phyloP scores from a whole-genome alignment of 2,329 filamentous ascomycete genomes.

The Clathrospora elynae region DNA sequence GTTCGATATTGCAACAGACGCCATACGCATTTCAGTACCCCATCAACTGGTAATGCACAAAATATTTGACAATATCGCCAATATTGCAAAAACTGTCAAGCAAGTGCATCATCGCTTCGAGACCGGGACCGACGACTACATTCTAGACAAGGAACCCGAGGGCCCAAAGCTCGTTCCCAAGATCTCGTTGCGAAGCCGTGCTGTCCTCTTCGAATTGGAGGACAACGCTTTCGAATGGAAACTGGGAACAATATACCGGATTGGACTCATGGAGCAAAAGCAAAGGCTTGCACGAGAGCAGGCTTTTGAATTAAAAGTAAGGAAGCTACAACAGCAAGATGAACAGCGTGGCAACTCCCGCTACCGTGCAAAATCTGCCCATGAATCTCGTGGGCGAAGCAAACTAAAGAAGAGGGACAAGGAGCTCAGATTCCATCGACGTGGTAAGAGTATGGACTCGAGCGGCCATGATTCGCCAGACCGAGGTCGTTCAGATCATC shows the following conservation, averaged over 20 bases:
- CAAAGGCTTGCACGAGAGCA: slow-evolving; percentile 89
- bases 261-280: slow-evolving; percentile 85
- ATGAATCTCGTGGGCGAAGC: slow-evolving; percentile 49
- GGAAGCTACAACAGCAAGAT: slow-evolving; percentile 73
- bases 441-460: slow-evolving; percentile 49
- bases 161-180: slow-evolving; percentile 85
- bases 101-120: slow-evolving; percentile 94
- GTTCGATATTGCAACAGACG: slow-evolving; percentile 82
- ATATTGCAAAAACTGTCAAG: slow-evolving; percentile 81
- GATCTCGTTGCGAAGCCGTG: slow-evolving; percentile 79
- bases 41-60: slow-evolving; percentile 89
- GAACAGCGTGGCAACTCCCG: slow-evolving; percentile 58
- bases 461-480: slow-evolving; percentile 36
- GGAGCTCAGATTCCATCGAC: slow-evolving; percentile 41
- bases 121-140: slow-evolving; percentile 85
- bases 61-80: slow-evolving; percentile 92
- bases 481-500: slow-evolving; percentile 48
- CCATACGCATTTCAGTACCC: slow-evolving; percentile 84
- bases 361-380: slow-evolving; percentile 58
- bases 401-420: slow-evolving; percentile 41
- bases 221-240: slow-evolving; percentile 99
- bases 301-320: slow-evolving; percentile 84
- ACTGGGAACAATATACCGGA: slow-evolving; percentile 88
- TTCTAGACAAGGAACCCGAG: slow-evolving; percentile 83
- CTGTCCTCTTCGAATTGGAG: slow-evolving; percentile 88